Percentiles rank a stretch among this genome's conserved stretches.
Evolutionary conservation across 2,329 filamentous ascomycete genomes (phyloP).

Genomic region (Phoma herbarum): DNA sequence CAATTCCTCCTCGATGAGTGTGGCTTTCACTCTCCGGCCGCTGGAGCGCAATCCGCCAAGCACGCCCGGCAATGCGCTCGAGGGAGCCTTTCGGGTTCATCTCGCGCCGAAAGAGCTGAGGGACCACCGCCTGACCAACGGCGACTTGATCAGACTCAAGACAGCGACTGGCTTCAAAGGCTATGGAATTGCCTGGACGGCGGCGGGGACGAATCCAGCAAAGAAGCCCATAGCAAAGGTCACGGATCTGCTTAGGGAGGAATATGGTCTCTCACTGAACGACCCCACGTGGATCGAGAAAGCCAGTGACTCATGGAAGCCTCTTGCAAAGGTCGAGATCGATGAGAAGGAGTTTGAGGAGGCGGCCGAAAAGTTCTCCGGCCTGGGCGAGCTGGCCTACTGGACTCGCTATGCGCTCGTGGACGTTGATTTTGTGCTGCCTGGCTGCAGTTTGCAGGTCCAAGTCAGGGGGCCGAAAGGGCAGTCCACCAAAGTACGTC

Average conservation of each 20-base stretch:
- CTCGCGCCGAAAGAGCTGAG: constrained; percentile 65
- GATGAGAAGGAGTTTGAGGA: constrained; percentile 33
- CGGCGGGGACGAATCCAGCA: constrained; percentile 55
- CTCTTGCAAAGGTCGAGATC: constrained; percentile 43
- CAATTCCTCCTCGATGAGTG: constrained; percentile 28
- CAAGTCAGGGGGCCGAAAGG: constrained; percentile 56
- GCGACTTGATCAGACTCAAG: constrained; percentile 65
- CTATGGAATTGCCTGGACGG: constrained; percentile 70
- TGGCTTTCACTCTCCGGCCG: constrained; percentile 63
- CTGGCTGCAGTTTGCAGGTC: constrained; percentile 75
- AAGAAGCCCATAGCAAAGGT: constrained; percentile 62
- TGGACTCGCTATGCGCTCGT: constrained; percentile 51
- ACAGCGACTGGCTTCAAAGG: constrained; percentile 56
- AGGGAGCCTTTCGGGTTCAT: constrained; percentile 68
- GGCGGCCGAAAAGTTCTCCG: constrained; percentile 30
- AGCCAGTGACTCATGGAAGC: constrained; percentile 50
- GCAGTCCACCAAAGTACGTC: constrained; percentile 62
- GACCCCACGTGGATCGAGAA: constrained; percentile 65
- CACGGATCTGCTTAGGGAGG: constrained; percentile 76
- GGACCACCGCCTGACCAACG: constrained; percentile 63
- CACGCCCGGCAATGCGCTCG: constrained; percentile 58
- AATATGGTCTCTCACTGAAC: constrained; percentile 72
- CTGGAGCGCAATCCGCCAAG: constrained; percentile 57
- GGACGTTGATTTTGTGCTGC: constrained; percentile 72
- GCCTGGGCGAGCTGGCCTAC: constrained; percentile 40